A percentile compares a stretch with the other conserved stretches of the same genome.
phyloP scores from a whole-genome alignment of 2,329 filamentous ascomycete species.

The Monosporascus ibericus region DNA sequence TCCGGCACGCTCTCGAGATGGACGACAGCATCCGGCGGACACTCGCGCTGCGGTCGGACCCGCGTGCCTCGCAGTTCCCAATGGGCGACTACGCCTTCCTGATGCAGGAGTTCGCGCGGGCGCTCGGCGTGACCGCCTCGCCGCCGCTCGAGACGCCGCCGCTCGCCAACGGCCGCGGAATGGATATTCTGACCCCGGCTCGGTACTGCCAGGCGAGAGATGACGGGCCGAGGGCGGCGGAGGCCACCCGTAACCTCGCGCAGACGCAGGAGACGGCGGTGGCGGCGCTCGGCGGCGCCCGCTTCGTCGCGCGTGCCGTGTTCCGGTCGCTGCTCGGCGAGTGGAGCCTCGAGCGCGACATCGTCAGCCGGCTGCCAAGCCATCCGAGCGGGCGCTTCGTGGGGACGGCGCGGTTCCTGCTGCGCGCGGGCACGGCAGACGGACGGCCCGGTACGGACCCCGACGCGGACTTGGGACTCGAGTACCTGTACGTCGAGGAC shows the following conservation, averaged over 20 bases:
- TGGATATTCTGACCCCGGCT: conserved; percentile 52
- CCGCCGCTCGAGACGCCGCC: conserved; percentile 30
- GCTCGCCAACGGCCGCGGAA: conserved; percentile 34
- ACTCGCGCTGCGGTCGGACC: conserved; percentile 44
- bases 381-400: conserved; percentile 60
- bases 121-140: conserved; percentile 45
- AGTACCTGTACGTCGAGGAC: conserved; percentile 65
- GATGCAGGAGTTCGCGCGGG: conserved; percentile 62
- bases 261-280: conserved; percentile 38
- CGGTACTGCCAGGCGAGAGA: conserved; percentile 39
- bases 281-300: conserved; percentile 35
- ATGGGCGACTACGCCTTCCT: conserved; percentile 77
- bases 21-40: conserved; percentile 42
- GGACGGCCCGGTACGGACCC: conserved; percentile 28
- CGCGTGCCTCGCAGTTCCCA: conserved; percentile 62
- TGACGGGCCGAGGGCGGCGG: conserved; percentile 30
- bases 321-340: conserved; percentile 65
- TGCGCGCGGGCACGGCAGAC: conserved; percentile 52
- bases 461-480: conserved; percentile 34
- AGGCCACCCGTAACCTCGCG: conserved; percentile 37
- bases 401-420: conserved; percentile 59
- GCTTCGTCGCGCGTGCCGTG: conserved; percentile 58
- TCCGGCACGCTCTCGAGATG: conserved; percentile 34
- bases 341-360: conserved; percentile 57
- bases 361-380: conserved; percentile 46